A percentile compares a stretch with the other conserved stretches of the same genome.
Conservation (phyloP, 495 filamentous ascomycete genomes). For the Eremomyces bilateralis region DNA sequence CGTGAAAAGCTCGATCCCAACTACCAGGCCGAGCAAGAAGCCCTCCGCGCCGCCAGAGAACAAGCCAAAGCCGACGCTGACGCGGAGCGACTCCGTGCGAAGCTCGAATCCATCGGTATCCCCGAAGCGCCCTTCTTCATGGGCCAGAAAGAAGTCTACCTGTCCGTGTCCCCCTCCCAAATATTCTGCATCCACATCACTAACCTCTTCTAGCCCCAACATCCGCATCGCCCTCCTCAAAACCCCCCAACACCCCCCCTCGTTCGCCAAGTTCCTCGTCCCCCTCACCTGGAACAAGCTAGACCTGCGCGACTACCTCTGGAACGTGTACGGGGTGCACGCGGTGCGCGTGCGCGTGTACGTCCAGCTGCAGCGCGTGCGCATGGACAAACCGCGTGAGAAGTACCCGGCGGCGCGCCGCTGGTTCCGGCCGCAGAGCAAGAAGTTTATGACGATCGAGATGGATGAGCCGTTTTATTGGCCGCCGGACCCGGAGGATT, state of each 20-base stretch:
- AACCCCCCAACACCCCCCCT: slow-evolving; percentile 45
- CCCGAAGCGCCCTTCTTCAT: no score
- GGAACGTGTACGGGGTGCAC: slow-evolving; percentile 46
- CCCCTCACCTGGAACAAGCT: slow-evolving; percentile 80
- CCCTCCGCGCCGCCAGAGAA: no score
- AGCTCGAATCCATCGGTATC: no score
- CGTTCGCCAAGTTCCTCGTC: slow-evolving; percentile 64
- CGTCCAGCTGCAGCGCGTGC: slow-evolving; percentile 43
- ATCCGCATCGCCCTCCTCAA: slow-evolving; percentile 57
- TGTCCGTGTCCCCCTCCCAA: background rate
- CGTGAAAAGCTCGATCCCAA: no score
- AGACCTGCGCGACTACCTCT: slow-evolving; percentile 76
- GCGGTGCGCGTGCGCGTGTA: slow-evolving; percentile 53
- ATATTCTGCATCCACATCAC: background rate
- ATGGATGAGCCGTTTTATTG: slow-evolving; percentile 66
- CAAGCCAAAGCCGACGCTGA: no score
- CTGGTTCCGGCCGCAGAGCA: slow-evolving; percentile 33
- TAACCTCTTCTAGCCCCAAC: slow-evolving; percentile 35
- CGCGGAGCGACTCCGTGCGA: no score
- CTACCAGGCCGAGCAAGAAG: no score
- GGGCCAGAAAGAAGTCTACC: background rate
- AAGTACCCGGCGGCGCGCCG: slow-evolving; percentile 13
- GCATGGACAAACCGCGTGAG: slow-evolving; percentile 8
- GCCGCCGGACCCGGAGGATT: slow-evolving; percentile 41
- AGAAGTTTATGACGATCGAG: slow-evolving; percentile 85